Conservation (phyloP, 352 stramenopile genomes). For the Detonula confervacea region DNA sequence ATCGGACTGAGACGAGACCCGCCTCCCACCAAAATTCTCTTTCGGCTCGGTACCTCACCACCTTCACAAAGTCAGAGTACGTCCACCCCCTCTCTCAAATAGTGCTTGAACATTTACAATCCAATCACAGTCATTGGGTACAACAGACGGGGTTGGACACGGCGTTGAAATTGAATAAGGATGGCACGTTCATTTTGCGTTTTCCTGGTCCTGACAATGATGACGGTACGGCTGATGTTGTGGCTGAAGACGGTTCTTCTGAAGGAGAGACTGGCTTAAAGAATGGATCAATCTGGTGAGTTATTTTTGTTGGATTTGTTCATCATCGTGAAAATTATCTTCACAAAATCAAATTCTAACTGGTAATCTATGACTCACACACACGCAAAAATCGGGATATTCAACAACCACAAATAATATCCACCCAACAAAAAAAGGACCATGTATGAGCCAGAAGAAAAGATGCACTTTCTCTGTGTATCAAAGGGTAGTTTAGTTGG, state of each 20-base stretch:
- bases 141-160: slow-evolving; percentile 51
- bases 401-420: not conserved
- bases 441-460: slow-evolving; percentile 72
- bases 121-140: slow-evolving; percentile 55
- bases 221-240: not conserved
- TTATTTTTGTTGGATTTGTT: not conserved
- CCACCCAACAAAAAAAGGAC: slow-evolving; percentile 50
- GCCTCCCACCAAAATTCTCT: too few species aligned
- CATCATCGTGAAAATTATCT: too few species aligned
- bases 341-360: too few species aligned
- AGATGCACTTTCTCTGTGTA: slow-evolving; percentile 76
- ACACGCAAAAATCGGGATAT: too few species aligned
- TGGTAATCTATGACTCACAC: not conserved
- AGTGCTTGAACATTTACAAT: slow-evolving; percentile 74
- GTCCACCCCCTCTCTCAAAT: slow-evolving; percentile 74
- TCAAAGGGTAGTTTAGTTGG: slow-evolving; percentile 47
- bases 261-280: not conserved
- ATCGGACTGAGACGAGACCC: not conserved
- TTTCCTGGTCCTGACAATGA: slow-evolving; percentile 36
- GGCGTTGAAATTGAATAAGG: slow-evolving; percentile 60
- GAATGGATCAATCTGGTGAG: slow-evolving; percentile 50
- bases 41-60: too few species aligned
- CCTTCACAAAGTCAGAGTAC: slow-evolving; percentile 57
- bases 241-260: not conserved
- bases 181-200: slow-evolving; percentile 69